phyloP scores from a whole-genome alignment of 2,329 filamentous ascomycete genomes.

The Talaromyces sp. region DNA sequence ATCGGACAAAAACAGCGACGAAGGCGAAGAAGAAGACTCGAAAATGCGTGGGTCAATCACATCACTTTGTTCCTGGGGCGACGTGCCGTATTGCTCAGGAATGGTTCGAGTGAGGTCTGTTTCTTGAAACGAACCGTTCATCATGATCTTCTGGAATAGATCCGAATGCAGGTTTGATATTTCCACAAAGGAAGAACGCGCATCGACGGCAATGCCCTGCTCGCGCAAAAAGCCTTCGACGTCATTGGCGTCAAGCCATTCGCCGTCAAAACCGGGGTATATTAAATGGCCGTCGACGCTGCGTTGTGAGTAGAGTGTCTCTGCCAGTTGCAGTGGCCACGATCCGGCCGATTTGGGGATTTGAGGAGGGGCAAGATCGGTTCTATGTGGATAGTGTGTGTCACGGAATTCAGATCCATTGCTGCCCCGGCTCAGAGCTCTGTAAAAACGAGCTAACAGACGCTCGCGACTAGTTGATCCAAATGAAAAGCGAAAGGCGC shows the following conservation, averaged over 20 bases:
- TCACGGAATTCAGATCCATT: constrained; percentile 34
- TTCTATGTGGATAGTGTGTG: constrained; percentile 52
- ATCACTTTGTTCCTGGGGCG: background rate
- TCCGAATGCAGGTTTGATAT: background rate
- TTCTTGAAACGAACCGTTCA: background rate
- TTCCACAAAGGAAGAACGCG: constrained; percentile 18
- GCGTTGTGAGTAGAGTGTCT: constrained; percentile 18
- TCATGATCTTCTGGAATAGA: background rate
- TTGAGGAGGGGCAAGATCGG: constrained; percentile 16
- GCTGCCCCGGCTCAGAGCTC: constrained; percentile 29
- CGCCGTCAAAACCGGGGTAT: constrained; percentile 59
- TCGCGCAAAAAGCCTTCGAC: constrained; percentile 64
- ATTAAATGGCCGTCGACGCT: constrained; percentile 16
- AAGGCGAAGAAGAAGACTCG: background rate
- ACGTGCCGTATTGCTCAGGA: background rate
- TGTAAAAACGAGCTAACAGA: constrained; percentile 33
- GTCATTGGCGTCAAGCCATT: constrained; percentile 70
- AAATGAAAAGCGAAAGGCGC: constrained; percentile 65
- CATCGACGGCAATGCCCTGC: constrained; percentile 23
- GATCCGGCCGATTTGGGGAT: constrained; percentile 9
- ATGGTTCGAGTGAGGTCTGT: background rate
- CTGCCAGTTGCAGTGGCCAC: constrained; percentile 7
- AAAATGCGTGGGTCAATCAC: background rate
- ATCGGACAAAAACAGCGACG: background rate
- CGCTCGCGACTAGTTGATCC: constrained; percentile 47